These are phyloP conservation scores for Fusarium anthophilum DNA, from an alignment of 2,329 filamentous ascomycete genomes.

Conservation along the genomic window DNA sequence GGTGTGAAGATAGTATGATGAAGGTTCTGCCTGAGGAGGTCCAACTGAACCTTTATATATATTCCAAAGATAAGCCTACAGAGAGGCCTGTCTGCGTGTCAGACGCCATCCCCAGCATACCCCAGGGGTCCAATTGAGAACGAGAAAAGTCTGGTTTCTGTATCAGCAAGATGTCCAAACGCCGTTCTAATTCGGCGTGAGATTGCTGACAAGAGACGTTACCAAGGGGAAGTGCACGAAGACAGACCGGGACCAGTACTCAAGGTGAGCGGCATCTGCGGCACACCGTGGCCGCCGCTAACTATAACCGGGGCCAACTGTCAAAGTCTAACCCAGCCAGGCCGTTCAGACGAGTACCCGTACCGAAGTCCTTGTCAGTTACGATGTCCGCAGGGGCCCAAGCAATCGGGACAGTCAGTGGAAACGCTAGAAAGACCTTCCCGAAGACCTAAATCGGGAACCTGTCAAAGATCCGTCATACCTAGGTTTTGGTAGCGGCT, in stretches of 20 bases:
- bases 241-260: constrained; percentile 31
- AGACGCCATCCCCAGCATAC: constrained; percentile 5
- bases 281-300: constrained; percentile 3
- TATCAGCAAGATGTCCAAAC: constrained; percentile 10
- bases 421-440: constrained; percentile 14
- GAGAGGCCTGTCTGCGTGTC: constrained; percentile 12
- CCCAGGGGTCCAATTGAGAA: background rate
- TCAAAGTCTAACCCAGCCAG: constrained; percentile 1
- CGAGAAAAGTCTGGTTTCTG: background rate
- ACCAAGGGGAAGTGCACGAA: constrained; percentile 31
- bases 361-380: background rate
- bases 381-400: constrained; percentile 6
- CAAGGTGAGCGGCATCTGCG: constrained; percentile 34
- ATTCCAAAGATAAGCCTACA: constrained; percentile 2
- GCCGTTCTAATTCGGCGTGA: background rate
- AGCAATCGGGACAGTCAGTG: background rate
- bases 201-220: constrained; percentile 21
- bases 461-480: background rate
- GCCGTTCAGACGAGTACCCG: constrained; percentile 7
- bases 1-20: constrained; percentile 9
- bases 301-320: background rate
- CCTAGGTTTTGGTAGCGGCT: background rate
- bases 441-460: constrained; percentile 10
- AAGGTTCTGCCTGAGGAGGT: constrained; percentile 25
- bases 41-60: constrained; percentile 30